These are phyloP conservation scores for Areca catechu DNA, from an alignment of 176 grass and related monocot species.

Conservation along the genomic window DNA sequence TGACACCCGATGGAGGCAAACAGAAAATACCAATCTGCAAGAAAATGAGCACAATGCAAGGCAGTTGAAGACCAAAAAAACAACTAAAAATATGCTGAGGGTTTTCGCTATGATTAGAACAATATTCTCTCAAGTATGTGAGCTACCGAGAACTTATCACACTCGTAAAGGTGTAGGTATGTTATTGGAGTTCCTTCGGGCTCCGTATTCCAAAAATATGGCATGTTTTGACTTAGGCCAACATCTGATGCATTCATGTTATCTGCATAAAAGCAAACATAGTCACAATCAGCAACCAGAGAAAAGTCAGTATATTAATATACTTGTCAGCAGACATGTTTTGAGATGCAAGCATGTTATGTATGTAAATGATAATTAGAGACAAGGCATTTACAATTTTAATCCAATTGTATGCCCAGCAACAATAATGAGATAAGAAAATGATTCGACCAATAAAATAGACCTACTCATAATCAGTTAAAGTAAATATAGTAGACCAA, in stretches of 20 bases:
- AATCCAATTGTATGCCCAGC: no score
- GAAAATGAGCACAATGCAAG: constrained; percentile 3
- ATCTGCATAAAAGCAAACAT: constrained; percentile 28
- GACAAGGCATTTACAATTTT: no score
- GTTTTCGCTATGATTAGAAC: not conserved
- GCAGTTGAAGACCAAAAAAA: not conserved
- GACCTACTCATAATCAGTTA: no score
- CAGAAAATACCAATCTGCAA: constrained; percentile 59
- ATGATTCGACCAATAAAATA: no score
- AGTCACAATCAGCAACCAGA: no score
- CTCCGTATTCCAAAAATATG: constrained; percentile 26
- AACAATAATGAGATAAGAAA: no score
- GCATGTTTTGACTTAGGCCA: constrained; percentile 31
- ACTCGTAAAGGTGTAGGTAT: constrained; percentile 43
- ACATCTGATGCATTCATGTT: constrained; percentile 41
- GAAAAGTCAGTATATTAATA: no score
- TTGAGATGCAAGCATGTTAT: no score
- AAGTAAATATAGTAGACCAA: no score
- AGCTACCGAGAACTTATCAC: constrained; percentile 48
- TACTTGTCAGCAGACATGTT: no score
- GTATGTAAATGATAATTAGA: no score
- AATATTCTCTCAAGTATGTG: not conserved
- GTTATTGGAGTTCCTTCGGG: constrained; percentile 27
- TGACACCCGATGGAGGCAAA: constrained; percentile 42
- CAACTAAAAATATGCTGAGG: not conserved